These are phyloP conservation scores for Arctium lappa DNA, from an alignment of 129 eudicot species.

Conservation along the genomic window DNA sequence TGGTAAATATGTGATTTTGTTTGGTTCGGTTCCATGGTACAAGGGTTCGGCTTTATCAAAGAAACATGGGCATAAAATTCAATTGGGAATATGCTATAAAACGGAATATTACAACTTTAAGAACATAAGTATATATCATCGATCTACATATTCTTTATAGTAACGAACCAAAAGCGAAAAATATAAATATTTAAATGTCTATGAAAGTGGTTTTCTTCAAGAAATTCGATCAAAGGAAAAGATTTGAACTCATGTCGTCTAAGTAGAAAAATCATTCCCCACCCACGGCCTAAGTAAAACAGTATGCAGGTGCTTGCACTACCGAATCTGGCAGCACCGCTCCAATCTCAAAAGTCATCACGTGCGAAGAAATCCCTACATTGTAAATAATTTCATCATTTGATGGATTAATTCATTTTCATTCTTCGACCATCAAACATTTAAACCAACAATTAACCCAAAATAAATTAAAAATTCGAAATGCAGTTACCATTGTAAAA, in stretches of 20 bases:
- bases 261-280: neutral
- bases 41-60: too few relatives aligned
- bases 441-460: neutral
- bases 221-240: neutral
- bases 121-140: neutral
- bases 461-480: neutral
- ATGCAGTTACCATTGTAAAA: constrained; percentile 24
- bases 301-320: constrained; percentile 34
- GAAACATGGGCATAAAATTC: too few relatives aligned
- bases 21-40: too few relatives aligned
- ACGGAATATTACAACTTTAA: too few relatives aligned
- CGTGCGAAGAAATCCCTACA: constrained; percentile 31
- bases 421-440: neutral
- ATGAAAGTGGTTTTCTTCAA: neutral
- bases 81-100: too few relatives aligned
- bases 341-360: constrained; percentile 41
- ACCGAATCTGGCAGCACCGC: constrained; percentile 34
- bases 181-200: neutral
- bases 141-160: neutral
- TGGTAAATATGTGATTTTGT: too few relatives aligned
- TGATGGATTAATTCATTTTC: neutral
- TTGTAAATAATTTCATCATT: neutral
- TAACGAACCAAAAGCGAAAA: neutral
- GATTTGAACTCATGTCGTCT: neutral
- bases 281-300: neutral